Base-by-base conservation (phyloP, 208 protist species). In the Trypanosoma cruzi region DNA sequence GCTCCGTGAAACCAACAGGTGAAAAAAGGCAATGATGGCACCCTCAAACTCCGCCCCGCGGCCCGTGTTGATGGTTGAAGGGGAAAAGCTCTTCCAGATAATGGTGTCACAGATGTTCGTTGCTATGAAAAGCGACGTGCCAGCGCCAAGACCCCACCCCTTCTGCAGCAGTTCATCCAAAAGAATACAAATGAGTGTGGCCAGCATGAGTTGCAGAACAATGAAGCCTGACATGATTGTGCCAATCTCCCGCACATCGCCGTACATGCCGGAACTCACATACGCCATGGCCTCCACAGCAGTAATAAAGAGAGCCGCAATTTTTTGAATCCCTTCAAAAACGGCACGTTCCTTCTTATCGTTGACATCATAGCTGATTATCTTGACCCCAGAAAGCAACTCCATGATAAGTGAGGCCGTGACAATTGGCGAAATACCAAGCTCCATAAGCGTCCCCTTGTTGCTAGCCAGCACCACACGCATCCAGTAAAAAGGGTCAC, bases 61-160 rank as follows among this genome's bases (percentile, higher is more conserved):
- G 57, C 99, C 99, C 20, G 89, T 98, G 89, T 99, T 99, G 86
- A 99, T 93, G 32, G 98, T 99, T 53, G 93, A 98, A 34, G 99
- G 99, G 10, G 95, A 99, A 85, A 99, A 99, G 24, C 97, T 84
- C 82, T 99, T 99, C 99, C 99, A 99, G 28, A 99, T 82, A 73
- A 99, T 99, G 8, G 91, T 99, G 82, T 99, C 99, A 86, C 99
- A 99, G 60, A 99, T 99, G 88, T 99, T 99, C 54, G 99, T 99
- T 44, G 99, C 98, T 77, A 99, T 99, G 90, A 99, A 99, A 31
- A 99, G 89, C 7, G 99, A 99, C 40, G 99, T 99, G 75, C 98
- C 99, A 42, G 92, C 98, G 61, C 98, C 98, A 40, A 99, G 91
- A 65, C 99, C 99, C 90, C 99, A 99, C 28, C 99, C 99, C 79